Evolutionary conservation across 1,139 yeast genomes (phyloP), one percentile per base, ranked within the genome.

Genomic region (Protomyces gravidus): DNA sequence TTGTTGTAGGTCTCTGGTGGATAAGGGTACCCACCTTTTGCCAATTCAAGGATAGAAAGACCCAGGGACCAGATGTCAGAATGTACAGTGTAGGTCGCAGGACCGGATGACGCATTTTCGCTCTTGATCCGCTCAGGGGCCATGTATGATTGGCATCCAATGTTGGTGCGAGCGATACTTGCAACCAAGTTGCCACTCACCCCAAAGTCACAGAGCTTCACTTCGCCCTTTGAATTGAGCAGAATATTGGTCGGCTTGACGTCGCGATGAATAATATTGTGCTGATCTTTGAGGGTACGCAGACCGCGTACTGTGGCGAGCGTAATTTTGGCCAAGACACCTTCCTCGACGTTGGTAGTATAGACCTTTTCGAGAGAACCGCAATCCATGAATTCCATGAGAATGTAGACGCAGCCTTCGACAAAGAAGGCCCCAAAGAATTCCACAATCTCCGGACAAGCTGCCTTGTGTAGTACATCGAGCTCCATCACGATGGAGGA

Each of bases 121-220:
- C 83, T 79, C 71, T 86, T 84, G 68, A 92, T 94, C 69, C 99
- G 80, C 72, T 92, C 99, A 1, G 99, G 99, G 0, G 98, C 97
- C 98, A 94, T 94, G 73, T 92, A 92, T 3, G 96, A 87, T 73
- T 92, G 98, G 72, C 98, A 94, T 5, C 99, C 99, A 67, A 92
- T 90, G 69, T 92, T 92, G 0, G 99, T 92, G 68, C 89, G 84
- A 7, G 98, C 98, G 68, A 92, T 79, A 0, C 96, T 89, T 1
- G 97, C 97, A 39, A 92, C 98, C 64, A 92, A 76, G 70, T 92
- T 92, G 28, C 98, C 98, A 61, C 89, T 82, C 23, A 92, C 98
- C 49, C 99, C 99, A 73, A 92, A 92, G 74, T 92, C 99, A 75
- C 97, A 89, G 42, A 92, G 76, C 71, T 92, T 94, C 36, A 94